phyloP scores from a whole-genome alignment of 441 rosid genomes.

The California macrophylla region DNA sequence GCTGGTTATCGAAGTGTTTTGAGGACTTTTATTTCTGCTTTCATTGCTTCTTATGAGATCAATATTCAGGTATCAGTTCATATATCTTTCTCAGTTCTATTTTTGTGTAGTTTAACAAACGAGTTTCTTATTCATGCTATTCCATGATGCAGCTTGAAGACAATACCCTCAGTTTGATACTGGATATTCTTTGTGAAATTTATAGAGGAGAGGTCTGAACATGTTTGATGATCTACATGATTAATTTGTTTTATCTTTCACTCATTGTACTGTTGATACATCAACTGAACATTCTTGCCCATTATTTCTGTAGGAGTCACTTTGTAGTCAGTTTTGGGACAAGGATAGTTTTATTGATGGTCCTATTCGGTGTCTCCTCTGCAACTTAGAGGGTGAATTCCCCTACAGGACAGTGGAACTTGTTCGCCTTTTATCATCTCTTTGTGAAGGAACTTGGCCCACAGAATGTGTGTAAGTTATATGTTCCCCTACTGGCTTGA shows the following conservation, averaged over 20 bases:
- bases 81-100: constrained; percentile 4
- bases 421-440: constrained; percentile 70
- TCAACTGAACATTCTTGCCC: constrained; percentile 21
- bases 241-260: constrained; percentile 12
- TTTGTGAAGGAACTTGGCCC: constrained; percentile 97
- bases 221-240: constrained; percentile 11
- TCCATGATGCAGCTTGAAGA: constrained; percentile 56
- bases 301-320: constrained; percentile 63
- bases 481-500: constrained; percentile 1
- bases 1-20: constrained; percentile 79
- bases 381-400: constrained; percentile 81
- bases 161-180: constrained; percentile 54
- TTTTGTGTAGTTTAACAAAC: constrained; percentile 5
- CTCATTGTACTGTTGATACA: constrained; percentile 12
- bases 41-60: constrained; percentile 97
- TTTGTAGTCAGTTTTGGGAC: constrained; percentile 96
- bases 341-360: constrained; percentile 84
- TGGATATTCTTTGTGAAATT: constrained; percentile 81
- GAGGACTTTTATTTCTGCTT: constrained; percentile 83
- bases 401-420: constrained; percentile 68
- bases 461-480: constrained; percentile 91
- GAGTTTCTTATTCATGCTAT: constrained; percentile 14
- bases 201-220: constrained; percentile 81
- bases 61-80: constrained; percentile 57
- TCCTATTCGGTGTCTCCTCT: constrained; percentile 89